phyloP scores from a whole-genome alignment of 1,284 basidiomycete species.

The Agaricales sp. region DNA sequence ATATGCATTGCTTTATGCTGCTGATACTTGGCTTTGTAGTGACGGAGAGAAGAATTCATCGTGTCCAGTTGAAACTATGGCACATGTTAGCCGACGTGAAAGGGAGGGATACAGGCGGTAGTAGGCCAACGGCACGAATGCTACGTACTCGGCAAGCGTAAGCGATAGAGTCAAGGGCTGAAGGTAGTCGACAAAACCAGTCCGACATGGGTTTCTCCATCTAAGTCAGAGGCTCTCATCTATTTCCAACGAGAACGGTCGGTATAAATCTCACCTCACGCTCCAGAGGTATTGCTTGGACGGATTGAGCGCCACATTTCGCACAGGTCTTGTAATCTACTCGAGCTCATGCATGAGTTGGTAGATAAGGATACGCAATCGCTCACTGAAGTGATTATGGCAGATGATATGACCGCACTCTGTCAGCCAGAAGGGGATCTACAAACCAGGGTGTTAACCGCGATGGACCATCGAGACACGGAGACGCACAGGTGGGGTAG shows the following conservation, averaged over 20 bases:
- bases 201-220: conserved; percentile 68
- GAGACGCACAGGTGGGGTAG: not conserved
- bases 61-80: conserved; percentile 67
- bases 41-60: conserved; percentile 53
- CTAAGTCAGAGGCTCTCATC: conserved; percentile 23
- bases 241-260: conserved; percentile 2
- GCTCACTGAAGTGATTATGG: conserved; percentile 67
- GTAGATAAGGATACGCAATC: conserved; percentile 7
- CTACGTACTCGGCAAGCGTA: conserved; percentile 51
- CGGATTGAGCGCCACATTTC: conserved; percentile 48
- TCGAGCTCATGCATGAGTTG: conserved; percentile 17
- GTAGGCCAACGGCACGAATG: conserved; percentile 4
- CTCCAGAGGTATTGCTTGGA: conserved; percentile 63
- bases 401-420: conserved; percentile 77
- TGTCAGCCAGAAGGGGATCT: conserved; percentile 74
- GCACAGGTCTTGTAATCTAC: conserved; percentile 63
- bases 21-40: conserved; percentile 42
- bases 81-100: conserved; percentile 6
- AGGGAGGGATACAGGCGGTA: too few relatives aligned
- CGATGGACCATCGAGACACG: not conserved
- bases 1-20: conserved; percentile 44
- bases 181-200: conserved; percentile 62
- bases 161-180: conserved; percentile 49
- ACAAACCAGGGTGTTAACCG: conserved; percentile 34
- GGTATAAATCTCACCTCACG: conserved; percentile 40